Conservation (phyloP, 805 yeast genomes). For the Saturnispora saitoi region DNA sequence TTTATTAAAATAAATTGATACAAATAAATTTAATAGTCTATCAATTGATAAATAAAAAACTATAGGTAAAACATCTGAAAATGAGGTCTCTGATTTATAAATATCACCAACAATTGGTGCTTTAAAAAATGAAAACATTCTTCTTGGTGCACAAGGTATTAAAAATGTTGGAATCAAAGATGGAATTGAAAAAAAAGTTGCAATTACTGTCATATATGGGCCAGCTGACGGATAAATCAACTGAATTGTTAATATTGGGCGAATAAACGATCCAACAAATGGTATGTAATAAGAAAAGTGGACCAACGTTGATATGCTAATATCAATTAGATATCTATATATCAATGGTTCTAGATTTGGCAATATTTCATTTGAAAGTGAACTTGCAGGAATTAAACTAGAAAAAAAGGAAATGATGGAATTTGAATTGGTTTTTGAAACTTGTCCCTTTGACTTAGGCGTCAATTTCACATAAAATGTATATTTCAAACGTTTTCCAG, state of each 20-base stretch:
- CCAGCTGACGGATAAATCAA: slow-evolving; percentile 40
- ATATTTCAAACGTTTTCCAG: background rate
- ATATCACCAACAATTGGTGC: background rate
- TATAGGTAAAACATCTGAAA: slow-evolving; percentile 3
- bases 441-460: background rate
- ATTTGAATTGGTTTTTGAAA: background rate
- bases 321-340: slow-evolving; percentile 21
- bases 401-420: background rate
- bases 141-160: slow-evolving; percentile 5
- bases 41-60: background rate
- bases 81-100: background rate
- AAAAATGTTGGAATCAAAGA: background rate
- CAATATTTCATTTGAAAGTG: background rate
- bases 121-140: slow-evolving; percentile 8
- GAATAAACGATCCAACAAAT: slow-evolving; percentile 32
- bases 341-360: slow-evolving; percentile 25
- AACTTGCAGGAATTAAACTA: background rate
- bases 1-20: slow-evolving; percentile 3
- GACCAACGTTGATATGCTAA: slow-evolving; percentile 26
- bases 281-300: slow-evolving; percentile 34
- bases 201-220: slow-evolving; percentile 33
- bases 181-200: slow-evolving; percentile 35
- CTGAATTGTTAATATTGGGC: slow-evolving; percentile 37
- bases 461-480: background rate
- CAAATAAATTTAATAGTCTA: background rate